Evolutionary conservation across 495 filamentous ascomycete genomes (phyloP).

Genomic region (Trichoderma reesei): DNA sequence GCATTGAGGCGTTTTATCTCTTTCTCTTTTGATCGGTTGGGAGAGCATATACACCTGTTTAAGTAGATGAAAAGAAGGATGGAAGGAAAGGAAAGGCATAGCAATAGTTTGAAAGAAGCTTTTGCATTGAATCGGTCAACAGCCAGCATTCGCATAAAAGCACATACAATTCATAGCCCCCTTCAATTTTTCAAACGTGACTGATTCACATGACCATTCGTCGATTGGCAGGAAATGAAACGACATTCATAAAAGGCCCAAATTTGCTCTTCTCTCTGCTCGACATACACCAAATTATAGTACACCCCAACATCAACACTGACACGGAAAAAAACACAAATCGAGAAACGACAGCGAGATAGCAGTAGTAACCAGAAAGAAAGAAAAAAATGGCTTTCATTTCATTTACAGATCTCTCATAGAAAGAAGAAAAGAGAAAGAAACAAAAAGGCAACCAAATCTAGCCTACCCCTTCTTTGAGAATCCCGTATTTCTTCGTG

Average conservation of each 20-base stretch:
- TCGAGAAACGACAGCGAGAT: too few species aligned
- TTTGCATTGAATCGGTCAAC: background rate
- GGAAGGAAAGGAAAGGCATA: background rate
- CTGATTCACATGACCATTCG: too few species aligned
- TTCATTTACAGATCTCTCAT: background rate
- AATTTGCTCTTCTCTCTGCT: too few species aligned
- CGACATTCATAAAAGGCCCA: too few species aligned
- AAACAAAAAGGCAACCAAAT: background rate
- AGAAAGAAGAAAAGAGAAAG: background rate
- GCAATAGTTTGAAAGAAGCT: background rate
- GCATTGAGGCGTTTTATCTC: background rate
- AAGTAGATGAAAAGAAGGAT: background rate
- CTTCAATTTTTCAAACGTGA: too few species aligned
- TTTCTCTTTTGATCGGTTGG: background rate
- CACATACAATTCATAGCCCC: too few species aligned
- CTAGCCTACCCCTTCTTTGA: background rate
- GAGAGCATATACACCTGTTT: constrained; percentile 2
- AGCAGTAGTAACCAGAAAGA: background rate
- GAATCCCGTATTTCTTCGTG: background rate
- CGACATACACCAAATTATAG: too few species aligned
- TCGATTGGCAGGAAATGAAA: too few species aligned
- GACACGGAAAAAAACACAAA: too few species aligned
- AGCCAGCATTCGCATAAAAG: too few species aligned
- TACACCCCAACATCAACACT: too few species aligned
- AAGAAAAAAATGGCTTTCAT: background rate